Evolutionary conservation across 2,329 filamentous ascomycete genomes (phyloP), one percentile per base, ranked within the genome.

Genomic region (Macrophomina tecta): DNA sequence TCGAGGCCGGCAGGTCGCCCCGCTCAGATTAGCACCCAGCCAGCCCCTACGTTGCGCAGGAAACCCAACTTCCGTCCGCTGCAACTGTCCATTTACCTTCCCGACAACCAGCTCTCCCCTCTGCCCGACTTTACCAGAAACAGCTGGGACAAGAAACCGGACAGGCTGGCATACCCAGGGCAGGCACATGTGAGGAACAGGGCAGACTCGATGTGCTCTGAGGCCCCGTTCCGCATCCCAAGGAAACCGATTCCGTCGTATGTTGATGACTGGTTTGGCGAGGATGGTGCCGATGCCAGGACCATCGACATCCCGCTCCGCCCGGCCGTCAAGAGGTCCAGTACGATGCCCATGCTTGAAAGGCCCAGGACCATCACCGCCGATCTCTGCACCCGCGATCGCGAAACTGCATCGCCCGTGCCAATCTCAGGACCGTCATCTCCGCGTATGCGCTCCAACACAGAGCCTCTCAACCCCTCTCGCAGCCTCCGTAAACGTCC

Each of bases 51-150:
- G 9, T 18, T 60, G 69, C 49, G 71, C 70, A 38, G 56, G 16
- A 60, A 60, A 34, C 64, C 36, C 14, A 49, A 75, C 68, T 79
- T 80, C 66, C 71, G 75, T 32, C 79, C 78, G 4, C 69, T 81
- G 5, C 76, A 81, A 53, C 71, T 81, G 1, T 79, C 77, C 12
- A 79, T 81, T 40, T 80, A 80, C 62, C 68, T 76, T 3, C 73
- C 73, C 14, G 72, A 77, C 18, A 46, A 46, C 45, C 71, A 75
- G 40, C 72, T 81, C 3, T 80, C 78, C 14, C 78, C 78, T 8
- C 71, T 81, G 5, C 79, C 79, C 16, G 76, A 81, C 67, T 80
- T 80, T 56, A 68, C 71, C 18, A 69, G 70, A 5, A 71, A 72
- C 23, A 73, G 73, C 32, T 79, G 77, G 77, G 38, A 56, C 40